A percentile compares a stretch with the other conserved stretches of the same genome.
Conservation (phyloP, 169 alveolate genomes). For the Plasmodium fragile region DNA sequence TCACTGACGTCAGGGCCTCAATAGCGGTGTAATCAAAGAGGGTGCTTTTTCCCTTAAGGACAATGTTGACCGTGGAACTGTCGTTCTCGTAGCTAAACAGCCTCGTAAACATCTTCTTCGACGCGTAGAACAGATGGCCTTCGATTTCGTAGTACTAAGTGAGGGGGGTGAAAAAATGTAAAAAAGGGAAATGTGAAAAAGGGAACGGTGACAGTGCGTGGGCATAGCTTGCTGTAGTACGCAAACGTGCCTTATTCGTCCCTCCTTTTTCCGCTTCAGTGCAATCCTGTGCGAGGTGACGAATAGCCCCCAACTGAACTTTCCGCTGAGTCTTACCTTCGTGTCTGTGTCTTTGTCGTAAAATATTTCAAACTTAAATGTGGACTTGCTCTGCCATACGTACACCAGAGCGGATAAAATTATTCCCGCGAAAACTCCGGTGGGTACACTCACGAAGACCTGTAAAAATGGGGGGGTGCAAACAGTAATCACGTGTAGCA, state of each 20-base stretch:
- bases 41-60: slow-evolving; percentile 83
- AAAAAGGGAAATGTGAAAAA: background rate
- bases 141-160: slow-evolving; percentile 87
- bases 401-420: slow-evolving; percentile 85
- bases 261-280: background rate
- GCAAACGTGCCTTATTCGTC: background rate
- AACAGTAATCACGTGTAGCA: background rate
- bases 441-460: slow-evolving; percentile 82
- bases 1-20: slow-evolving; percentile 86
- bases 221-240: background rate
- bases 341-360: slow-evolving; percentile 85
- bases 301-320: background rate
- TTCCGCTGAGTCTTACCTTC: slow-evolving; percentile 55
- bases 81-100: slow-evolving; percentile 85
- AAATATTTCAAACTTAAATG: slow-evolving; percentile 86
- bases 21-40: slow-evolving; percentile 89
- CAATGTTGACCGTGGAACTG: slow-evolving; percentile 85
- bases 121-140: slow-evolving; percentile 88
- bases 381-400: slow-evolving; percentile 89
- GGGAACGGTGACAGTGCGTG: background rate
- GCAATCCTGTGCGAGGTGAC: background rate
- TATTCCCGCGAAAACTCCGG: slow-evolving; percentile 86
- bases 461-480: background rate
- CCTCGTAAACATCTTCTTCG: slow-evolving; percentile 86
- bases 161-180: background rate